Conservation (phyloP, 2,329 filamentous ascomycete genomes). For the Microcera coccophila region DNA sequence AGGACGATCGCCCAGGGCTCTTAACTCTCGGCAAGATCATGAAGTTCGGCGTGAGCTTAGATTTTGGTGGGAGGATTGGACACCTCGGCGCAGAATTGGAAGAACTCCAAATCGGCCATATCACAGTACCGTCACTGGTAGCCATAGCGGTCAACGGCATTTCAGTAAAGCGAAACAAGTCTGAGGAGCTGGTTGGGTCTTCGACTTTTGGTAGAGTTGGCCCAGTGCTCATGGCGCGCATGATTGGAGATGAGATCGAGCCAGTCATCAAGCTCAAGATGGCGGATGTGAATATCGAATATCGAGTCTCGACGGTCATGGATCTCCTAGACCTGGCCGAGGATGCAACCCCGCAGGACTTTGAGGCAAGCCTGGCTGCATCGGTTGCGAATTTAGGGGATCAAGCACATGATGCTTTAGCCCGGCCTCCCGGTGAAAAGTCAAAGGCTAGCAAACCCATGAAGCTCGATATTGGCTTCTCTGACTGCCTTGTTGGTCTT, state of each 20-base stretch:
- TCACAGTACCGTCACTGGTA: conserved; percentile 77
- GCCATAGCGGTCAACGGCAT: conserved; percentile 70
- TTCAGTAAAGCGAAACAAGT: conserved; percentile 58
- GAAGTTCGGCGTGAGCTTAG: conserved; percentile 56
- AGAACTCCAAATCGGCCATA: conserved; percentile 70
- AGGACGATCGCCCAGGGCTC: conserved; percentile 88
- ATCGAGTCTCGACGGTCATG: conserved; percentile 78
- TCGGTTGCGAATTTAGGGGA: conserved; percentile 76
- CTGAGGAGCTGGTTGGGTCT: conserved; percentile 68
- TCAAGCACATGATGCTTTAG: conserved; percentile 50
- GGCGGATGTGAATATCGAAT: conserved; percentile 81
- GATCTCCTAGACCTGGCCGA: conserved; percentile 69
- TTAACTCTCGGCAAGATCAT: conserved; percentile 68
- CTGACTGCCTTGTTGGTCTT: conserved; percentile 77
- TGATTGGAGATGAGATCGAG: conserved; percentile 92
- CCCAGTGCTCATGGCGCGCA: conserved; percentile 74
- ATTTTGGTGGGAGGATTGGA: conserved; percentile 68
- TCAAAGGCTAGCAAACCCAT: conserved; percentile 50
- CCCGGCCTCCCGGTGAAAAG: conserved; percentile 22
- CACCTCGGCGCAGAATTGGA: conserved; percentile 53
- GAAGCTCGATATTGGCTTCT: conserved; percentile 68
- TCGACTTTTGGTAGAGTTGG: conserved; percentile 28
- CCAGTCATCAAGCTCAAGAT: conserved; percentile 85
- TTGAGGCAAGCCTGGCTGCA: conserved; percentile 70
- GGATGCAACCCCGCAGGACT: conserved; percentile 65